Evolutionary conservation across 2,329 filamentous ascomycete species (phyloP).

Genomic region (Diaporthe vaccinii): DNA sequence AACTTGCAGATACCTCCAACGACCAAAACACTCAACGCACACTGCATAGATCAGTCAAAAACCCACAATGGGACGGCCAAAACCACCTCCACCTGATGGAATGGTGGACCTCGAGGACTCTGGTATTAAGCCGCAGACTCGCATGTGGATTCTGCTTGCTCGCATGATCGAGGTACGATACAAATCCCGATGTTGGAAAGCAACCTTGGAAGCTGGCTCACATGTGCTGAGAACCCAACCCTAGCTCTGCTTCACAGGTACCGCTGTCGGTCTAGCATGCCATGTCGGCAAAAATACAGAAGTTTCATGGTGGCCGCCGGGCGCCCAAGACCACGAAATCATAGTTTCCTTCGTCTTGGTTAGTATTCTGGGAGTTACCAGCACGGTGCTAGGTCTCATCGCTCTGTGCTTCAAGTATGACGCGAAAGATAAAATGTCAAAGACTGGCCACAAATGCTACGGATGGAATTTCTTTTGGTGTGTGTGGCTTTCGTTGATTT

Average conservation of each 20-base stretch:
- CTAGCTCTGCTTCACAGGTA: background rate
- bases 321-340: background rate
- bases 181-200: background rate
- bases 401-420: background rate
- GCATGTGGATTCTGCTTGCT: background rate
- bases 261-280: background rate
- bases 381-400: background rate
- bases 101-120: background rate
- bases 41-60: too few species aligned
- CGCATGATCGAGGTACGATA: background rate
- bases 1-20: background rate
- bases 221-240: background rate
- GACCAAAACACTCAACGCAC: too few species aligned
- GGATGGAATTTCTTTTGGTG: background rate
- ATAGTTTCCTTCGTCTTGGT: background rate
- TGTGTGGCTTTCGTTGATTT: background rate
- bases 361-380: background rate
- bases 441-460: background rate
- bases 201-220: background rate
- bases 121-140: background rate
- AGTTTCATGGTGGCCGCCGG: background rate
- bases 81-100: background rate
- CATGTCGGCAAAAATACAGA: background rate
- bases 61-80: background rate
- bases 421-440: background rate